Evolutionary conservation across 2,329 filamentous ascomycete genomes (phyloP).

Genomic region (Scytalidium sp.): DNA sequence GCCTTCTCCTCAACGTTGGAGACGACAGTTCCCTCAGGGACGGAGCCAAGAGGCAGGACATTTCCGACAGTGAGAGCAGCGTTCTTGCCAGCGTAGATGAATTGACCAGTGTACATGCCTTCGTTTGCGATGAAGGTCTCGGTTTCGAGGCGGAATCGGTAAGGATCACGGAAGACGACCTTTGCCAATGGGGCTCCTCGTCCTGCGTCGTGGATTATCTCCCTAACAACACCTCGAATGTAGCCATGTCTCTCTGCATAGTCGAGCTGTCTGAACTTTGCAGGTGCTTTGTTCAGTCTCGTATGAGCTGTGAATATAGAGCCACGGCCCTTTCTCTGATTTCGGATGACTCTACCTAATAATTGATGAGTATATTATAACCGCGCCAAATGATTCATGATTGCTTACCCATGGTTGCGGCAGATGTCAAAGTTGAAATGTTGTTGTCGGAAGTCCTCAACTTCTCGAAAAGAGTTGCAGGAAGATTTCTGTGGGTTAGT

Average conservation of each 20-base stretch:
- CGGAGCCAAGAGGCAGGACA: conserved; percentile 87
- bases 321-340: conserved; percentile 75
- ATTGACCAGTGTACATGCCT: conserved; percentile 99
- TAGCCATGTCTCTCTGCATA: conserved; percentile 97
- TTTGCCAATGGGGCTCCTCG: conserved; percentile 97
- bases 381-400: background rate
- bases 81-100: conserved; percentile 99
- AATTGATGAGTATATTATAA: background rate
- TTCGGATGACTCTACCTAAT: conserved; percentile 61
- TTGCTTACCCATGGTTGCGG: background rate
- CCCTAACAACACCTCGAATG: conserved; percentile 94
- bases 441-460: background rate
- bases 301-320: conserved; percentile 78
- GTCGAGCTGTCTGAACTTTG: conserved; percentile 96
- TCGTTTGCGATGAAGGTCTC: conserved; percentile 99
- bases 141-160: conserved; percentile 95
- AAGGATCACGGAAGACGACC: conserved; percentile 96
- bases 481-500: background rate
- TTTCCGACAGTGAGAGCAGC: conserved; percentile 95
- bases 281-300: conserved; percentile 89
- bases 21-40: conserved; percentile 98
- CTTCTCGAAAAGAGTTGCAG: background rate
- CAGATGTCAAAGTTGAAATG: background rate
- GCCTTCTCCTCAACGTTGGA: conserved; percentile 99
- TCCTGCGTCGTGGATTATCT: conserved; percentile 96